Conservation (phyloP, 176 grass and related monocot genomes). For the Aegilops bicornis region DNA sequence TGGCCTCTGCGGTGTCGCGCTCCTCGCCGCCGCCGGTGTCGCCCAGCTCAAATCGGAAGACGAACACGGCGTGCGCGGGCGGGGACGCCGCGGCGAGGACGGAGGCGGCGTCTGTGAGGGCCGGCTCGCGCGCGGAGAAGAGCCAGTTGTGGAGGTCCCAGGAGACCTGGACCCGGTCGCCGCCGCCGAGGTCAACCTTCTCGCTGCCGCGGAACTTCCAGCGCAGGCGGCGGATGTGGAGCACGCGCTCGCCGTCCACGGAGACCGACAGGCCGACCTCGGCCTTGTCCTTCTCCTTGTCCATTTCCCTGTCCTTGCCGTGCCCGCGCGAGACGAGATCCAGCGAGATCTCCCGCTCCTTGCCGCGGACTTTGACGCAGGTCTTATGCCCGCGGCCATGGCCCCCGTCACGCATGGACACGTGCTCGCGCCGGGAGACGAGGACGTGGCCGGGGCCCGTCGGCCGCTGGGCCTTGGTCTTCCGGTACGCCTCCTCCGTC, state of each 20-base stretch:
- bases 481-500: conserved; percentile 70
- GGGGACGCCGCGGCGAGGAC: not conserved
- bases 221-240: conserved; percentile 69
- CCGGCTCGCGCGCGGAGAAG: conserved; percentile 46
- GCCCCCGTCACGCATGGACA: conserved; percentile 39
- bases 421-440: conserved; percentile 74
- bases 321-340: conserved; percentile 53
- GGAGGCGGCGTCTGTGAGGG: conserved; percentile 18
- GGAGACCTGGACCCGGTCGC: conserved; percentile 62
- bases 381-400: conserved; percentile 50
- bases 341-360: conserved; percentile 79
- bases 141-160: conserved; percentile 97
- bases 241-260: conserved; percentile 69
- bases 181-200: conserved; percentile 65
- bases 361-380: conserved; percentile 60
- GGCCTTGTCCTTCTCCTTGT: conserved; percentile 26
- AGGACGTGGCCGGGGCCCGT: conserved; percentile 19
- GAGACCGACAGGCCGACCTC: conserved; percentile 65
- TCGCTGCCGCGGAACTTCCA: conserved; percentile 96
- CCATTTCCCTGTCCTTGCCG: not conserved
- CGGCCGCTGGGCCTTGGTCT: conserved; percentile 40
- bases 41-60: conserved; percentile 76
- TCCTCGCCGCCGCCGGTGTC: conserved; percentile 12
- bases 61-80: conserved; percentile 65
- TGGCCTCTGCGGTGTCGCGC: conserved; percentile 3